These are phyloP conservation scores for Helotiales sp. DNA, from an alignment of 2,329 filamentous ascomycete genomes.

Conservation along the genomic window DNA sequence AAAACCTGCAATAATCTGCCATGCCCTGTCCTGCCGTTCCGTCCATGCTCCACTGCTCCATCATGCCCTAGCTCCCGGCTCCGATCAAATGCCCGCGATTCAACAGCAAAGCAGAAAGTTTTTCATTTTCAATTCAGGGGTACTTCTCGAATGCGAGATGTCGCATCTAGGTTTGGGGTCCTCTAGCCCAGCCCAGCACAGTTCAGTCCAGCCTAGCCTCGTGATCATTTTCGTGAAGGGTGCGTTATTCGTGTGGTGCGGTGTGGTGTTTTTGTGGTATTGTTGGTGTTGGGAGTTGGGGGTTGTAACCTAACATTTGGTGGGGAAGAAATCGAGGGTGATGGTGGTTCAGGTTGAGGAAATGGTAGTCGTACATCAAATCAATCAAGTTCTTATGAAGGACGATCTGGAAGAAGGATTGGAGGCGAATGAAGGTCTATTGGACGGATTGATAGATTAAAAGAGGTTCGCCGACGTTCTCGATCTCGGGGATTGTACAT, in stretches of 20 bases:
- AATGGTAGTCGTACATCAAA: neutral
- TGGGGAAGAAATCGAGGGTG: neutral
- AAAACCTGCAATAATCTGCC: neutral
- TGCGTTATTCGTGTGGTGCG: neutral
- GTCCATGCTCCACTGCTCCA: neutral
- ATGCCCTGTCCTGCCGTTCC: neutral
- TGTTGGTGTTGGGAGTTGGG: neutral
- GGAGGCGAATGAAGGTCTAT: no score
- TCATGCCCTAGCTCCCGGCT: neutral
- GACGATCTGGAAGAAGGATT: neutral
- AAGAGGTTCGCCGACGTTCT: constrained; percentile 94
- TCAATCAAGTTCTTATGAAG: neutral
- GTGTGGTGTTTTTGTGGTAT: neutral
- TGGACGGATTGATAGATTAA: constrained; percentile 75
- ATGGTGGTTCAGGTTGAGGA: neutral
- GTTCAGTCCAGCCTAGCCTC: neutral
- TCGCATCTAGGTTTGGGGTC: no score
- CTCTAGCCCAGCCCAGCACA: neutral
- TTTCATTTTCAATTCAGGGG: no score
- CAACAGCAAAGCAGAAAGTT: neutral
- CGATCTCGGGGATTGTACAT: constrained; percentile 98
- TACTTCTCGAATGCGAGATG: no score
- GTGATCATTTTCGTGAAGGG: neutral
- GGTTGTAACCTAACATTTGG: neutral
- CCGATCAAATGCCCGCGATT: neutral